Conservation (phyloP, 208 protist genomes). For the Leptomonas pyrrhocoris region DNA sequence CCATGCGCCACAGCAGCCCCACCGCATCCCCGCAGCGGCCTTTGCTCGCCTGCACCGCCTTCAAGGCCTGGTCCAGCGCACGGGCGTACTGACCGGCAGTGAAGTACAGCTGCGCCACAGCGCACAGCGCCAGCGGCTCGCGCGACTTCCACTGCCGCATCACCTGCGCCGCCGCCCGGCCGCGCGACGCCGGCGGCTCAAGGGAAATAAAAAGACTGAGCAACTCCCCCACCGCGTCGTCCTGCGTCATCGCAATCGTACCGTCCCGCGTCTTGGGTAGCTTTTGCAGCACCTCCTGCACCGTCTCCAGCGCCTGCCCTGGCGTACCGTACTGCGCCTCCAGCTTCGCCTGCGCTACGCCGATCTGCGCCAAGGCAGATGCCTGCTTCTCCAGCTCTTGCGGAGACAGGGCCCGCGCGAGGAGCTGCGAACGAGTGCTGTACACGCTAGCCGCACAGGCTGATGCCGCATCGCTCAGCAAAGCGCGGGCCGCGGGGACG, state of each 20-base stretch:
- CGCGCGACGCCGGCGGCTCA: constrained; percentile 54
- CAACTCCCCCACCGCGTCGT: constrained; percentile 57
- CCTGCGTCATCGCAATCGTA: constrained; percentile 49
- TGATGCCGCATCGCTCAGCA: constrained; percentile 39
- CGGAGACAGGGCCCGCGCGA: constrained; percentile 19
- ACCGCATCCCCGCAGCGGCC: constrained; percentile 62
- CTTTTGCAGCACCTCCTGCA: constrained; percentile 58
- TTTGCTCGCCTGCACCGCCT: constrained; percentile 51
- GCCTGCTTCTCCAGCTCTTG: constrained; percentile 53
- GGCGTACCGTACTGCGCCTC: constrained; percentile 35
- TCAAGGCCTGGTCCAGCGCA: constrained; percentile 67
- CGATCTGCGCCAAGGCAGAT: constrained; percentile 42
- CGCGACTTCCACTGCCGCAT: constrained; percentile 70
- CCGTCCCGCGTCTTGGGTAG: constrained; percentile 75
- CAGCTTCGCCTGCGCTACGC: constrained; percentile 33
- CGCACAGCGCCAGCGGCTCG: constrained; percentile 70
- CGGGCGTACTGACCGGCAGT: constrained; percentile 50
- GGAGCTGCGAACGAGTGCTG: constrained; percentile 14
- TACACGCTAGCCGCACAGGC: constrained; percentile 25
- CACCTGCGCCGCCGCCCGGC: constrained; percentile 63
- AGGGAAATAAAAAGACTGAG: constrained; percentile 68
- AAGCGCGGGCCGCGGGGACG: constrained; percentile 35
- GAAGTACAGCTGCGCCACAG: constrained; percentile 80
- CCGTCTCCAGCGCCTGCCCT: constrained; percentile 61
- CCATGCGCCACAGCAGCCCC: constrained; percentile 73